A percentile compares a stretch with the other conserved stretches of the same genome.
Conservation (phyloP, 1,284 basidiomycete genomes). For the Xanthoconium separans region DNA sequence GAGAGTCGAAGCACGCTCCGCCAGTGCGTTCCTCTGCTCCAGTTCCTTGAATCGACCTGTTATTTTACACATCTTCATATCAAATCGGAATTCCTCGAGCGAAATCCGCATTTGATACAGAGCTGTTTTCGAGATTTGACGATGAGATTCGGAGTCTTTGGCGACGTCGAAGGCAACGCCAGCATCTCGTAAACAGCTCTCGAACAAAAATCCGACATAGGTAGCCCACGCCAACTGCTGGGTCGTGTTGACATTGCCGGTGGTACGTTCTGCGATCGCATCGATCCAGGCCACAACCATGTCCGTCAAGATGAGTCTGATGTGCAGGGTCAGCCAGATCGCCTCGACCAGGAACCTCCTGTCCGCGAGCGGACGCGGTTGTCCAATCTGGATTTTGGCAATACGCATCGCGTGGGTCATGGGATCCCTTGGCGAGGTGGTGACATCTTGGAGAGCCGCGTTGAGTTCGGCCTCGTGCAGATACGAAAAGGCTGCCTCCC, state of each 20-base stretch:
- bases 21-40: constrained; percentile 9
- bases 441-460: constrained; percentile 21
- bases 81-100: constrained; percentile 36
- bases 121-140: constrained; percentile 38
- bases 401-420: constrained; percentile 41
- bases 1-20: constrained; percentile 4
- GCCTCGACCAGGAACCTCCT: constrained; percentile 47
- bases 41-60: constrained; percentile 12
- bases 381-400: constrained; percentile 43
- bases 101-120: constrained; percentile 38
- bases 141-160: constrained; percentile 35
- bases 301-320: constrained; percentile 41
- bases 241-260: constrained; percentile 7
- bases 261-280: constrained; percentile 8
- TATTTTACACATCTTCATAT: constrained; percentile 26
- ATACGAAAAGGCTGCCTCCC: constrained; percentile 44
- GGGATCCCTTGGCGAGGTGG: constrained; percentile 30
- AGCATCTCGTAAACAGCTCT: constrained; percentile 43
- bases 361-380: constrained; percentile 47
- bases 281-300: constrained; percentile 31
- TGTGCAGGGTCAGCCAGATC: constrained; percentile 42
- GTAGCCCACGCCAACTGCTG: constrained; percentile 36
- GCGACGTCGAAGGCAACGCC: constrained; percentile 39
- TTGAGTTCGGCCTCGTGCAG: constrained; percentile 44
- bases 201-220: constrained; percentile 41